phyloP scores from a whole-genome alignment of 495 filamentous ascomycete species.

The Penicillium psychrofluorescens region DNA sequence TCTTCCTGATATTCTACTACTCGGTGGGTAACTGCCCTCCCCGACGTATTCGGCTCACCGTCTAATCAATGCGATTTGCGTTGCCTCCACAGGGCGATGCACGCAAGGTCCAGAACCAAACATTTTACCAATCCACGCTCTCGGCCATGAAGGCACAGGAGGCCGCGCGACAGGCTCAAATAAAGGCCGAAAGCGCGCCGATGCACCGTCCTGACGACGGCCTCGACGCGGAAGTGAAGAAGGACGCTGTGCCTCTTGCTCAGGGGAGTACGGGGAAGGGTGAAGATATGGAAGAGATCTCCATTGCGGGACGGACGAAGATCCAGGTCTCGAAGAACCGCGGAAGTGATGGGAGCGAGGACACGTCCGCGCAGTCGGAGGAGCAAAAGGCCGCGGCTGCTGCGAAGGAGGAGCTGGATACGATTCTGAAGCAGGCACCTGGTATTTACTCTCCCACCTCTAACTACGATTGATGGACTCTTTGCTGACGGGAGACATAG shows the following conservation, averaged over 20 bases:
- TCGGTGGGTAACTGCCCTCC: slow-evolving; percentile 30
- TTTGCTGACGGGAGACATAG: slow-evolving; percentile 24
- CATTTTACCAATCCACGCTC: slow-evolving; percentile 44
- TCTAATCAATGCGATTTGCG: neutral
- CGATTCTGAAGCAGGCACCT: slow-evolving; percentile 72
- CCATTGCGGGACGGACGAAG: slow-evolving; percentile 63
- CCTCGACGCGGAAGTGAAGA: slow-evolving; percentile 28
- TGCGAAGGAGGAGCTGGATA: slow-evolving; percentile 54
- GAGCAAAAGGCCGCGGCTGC: slow-evolving; percentile 8
- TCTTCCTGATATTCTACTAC: slow-evolving; percentile 57
- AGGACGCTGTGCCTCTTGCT: slow-evolving; percentile 36
- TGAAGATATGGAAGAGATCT: slow-evolving; percentile 36
- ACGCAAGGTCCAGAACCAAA: slow-evolving; percentile 36
- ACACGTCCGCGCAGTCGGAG: slow-evolving; percentile 16
- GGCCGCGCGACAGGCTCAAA: slow-evolving; percentile 18
- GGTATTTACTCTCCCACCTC: slow-evolving; percentile 38
- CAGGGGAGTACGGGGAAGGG: slow-evolving; percentile 10
- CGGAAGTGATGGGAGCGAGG: neutral
- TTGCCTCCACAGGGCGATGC: slow-evolving; percentile 28
- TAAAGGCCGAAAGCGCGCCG: slow-evolving; percentile 46
- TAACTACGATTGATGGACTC: neutral
- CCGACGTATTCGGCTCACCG: neutral
- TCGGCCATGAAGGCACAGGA: slow-evolving; percentile 35
- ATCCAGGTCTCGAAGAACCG: slow-evolving; percentile 37
- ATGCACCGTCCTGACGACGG: neutral